These are phyloP conservation scores for Ambrosia artemisiifolia DNA, from an alignment of 129 eudicot genomes.

Conservation along the genomic window DNA sequence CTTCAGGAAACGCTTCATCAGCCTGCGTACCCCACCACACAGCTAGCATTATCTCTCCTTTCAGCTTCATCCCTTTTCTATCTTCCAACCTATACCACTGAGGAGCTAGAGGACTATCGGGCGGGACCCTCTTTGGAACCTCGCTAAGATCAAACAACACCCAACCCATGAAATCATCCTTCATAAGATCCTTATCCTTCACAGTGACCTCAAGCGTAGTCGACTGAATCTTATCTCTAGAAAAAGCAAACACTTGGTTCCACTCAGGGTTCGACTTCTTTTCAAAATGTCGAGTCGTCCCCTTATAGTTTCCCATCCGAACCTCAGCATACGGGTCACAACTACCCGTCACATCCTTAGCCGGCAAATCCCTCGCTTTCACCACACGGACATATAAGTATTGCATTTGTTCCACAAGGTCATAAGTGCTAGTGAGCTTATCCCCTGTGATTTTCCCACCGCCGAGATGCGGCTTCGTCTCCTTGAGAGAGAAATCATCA, in stretches of 20 bases:
- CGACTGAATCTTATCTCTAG: constrained; percentile 50
- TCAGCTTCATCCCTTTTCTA: constrained; percentile 41
- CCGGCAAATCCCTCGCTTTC: constrained; percentile 53
- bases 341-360: constrained; percentile 55
- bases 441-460: constrained; percentile 57
- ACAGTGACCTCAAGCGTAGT: constrained; percentile 48
- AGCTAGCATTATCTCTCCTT: constrained; percentile 58
- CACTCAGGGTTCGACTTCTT: constrained; percentile 58
- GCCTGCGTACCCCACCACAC: constrained; percentile 75
- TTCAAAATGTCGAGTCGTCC: constrained; percentile 57
- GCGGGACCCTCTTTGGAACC: constrained; percentile 62
- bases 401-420: constrained; percentile 68
- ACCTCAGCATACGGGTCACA: constrained; percentile 60
- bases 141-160: constrained; percentile 51
- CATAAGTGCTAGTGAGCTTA: constrained; percentile 63
- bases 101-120: constrained; percentile 67
- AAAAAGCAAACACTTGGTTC: constrained; percentile 65
- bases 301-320: constrained; percentile 57
- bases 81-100: constrained; percentile 65
- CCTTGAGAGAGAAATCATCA: constrained; percentile 67
- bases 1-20: constrained; percentile 63
- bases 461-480: constrained; percentile 72
- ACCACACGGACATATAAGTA: constrained; percentile 64
- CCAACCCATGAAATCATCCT: constrained; percentile 58
- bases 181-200: constrained; percentile 48